Evolutionary conservation across 164 flowering plant genomes (phyloP).

Genomic region (Stephania japonica): DNA sequence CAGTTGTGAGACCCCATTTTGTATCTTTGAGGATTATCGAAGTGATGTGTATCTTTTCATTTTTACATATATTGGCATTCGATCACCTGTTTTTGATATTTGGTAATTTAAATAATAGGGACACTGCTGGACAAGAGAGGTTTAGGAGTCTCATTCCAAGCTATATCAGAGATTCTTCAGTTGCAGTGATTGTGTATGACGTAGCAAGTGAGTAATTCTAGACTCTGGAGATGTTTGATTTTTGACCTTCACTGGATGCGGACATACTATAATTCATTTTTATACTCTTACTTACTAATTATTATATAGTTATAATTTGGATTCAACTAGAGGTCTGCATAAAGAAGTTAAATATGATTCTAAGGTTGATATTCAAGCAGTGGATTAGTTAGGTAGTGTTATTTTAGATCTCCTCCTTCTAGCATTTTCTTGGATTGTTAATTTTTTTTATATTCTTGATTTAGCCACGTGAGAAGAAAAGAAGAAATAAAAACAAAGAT

Average conservation of each 20-base stretch:
- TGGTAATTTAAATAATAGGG: constrained; percentile 39
- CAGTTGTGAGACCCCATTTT: background rate
- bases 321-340: no score
- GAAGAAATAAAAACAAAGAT: background rate
- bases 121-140: constrained; percentile 93
- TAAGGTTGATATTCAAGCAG: no score
- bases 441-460: background rate
- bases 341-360: no score
- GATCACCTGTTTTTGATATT: background rate
- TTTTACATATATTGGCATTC: background rate
- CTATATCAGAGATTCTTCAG: constrained; percentile 92
- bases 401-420: no score
- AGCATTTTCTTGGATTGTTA: background rate
- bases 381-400: no score
- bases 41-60: background rate
- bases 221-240: background rate
- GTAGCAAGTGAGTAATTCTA: constrained; percentile 67
- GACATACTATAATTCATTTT: no score
- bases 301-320: no score
- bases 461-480: background rate
- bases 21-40: background rate
- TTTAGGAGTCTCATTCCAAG: constrained; percentile 93
- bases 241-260: background rate
- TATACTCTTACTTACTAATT: no score
- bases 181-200: constrained; percentile 84